Evolutionary conservation across 495 filamentous ascomycete species (phyloP).

Genomic region (Cercophora samala): DNA sequence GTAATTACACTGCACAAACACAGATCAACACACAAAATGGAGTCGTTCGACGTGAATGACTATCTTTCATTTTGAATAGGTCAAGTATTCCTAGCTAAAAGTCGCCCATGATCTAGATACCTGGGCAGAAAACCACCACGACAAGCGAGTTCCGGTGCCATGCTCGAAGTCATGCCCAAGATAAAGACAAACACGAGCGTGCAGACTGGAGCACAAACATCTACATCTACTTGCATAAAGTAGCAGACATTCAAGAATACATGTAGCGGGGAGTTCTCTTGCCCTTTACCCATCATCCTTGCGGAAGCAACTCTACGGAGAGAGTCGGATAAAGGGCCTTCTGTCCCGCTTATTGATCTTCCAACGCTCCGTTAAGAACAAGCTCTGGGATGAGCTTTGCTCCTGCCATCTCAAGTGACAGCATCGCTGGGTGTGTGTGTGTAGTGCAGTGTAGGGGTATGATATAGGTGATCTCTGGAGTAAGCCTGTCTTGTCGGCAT

Average conservation of each 20-base stretch:
- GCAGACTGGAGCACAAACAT: neutral
- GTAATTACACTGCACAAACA: too few species aligned
- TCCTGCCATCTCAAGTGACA: conserved; percentile 49
- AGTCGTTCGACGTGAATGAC: too few species aligned
- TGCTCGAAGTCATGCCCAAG: neutral
- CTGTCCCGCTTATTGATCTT: conserved; percentile 59
- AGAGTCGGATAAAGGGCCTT: conserved; percentile 61
- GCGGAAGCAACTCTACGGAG: conserved; percentile 37
- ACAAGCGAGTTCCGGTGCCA: neutral
- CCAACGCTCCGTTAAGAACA: conserved; percentile 56
- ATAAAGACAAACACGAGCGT: neutral
- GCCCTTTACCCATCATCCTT: conserved; percentile 60
- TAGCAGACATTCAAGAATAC: neutral
- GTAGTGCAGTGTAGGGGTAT: conserved; percentile 6
- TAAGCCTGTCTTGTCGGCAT: neutral
- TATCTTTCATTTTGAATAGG: too few species aligned
- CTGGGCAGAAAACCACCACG: neutral
- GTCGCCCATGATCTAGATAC: neutral
- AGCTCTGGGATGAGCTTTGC: conserved; percentile 47
- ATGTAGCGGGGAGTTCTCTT: conserved; percentile 65
- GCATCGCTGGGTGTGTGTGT: conserved; percentile 44
- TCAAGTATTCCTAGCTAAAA: neutral
- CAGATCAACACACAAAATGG: too few species aligned
- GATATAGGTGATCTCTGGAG: neutral
- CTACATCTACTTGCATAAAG: neutral